Evolutionary conservation across 345 rosid genomes (phyloP).

Genomic region (Salix viminalis): DNA sequence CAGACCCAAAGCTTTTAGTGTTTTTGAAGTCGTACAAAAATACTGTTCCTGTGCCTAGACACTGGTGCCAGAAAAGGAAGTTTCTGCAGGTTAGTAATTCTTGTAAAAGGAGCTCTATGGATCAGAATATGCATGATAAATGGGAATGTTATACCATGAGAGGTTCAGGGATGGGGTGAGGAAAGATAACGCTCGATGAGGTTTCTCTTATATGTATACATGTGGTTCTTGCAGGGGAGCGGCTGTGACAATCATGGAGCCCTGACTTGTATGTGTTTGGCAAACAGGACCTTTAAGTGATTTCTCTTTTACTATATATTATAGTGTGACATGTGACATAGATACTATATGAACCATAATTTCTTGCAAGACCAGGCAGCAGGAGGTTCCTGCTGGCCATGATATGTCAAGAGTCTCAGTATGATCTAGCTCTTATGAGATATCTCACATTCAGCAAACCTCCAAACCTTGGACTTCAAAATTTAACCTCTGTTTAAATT

Average conservation of each 20-base stretch:
- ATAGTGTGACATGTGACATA: conserved; percentile 43
- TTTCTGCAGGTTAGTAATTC: conserved; percentile 83
- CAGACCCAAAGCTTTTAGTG: conserved; percentile 94
- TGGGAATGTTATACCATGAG: conserved; percentile 40
- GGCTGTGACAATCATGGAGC: conserved; percentile 88
- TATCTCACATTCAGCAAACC: neutral
- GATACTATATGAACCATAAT: conserved; percentile 3
- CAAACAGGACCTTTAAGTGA: conserved; percentile 44
- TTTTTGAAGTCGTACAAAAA: conserved; percentile 88
- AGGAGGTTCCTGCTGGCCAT: neutral
- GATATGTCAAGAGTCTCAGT: neutral
- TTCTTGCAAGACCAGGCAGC: neutral
- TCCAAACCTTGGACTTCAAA: neutral
- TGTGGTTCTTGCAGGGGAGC: conserved; percentile 99
- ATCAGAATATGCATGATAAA: conserved; percentile 38
- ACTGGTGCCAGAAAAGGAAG: conserved; percentile 98
- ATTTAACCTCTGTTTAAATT: neutral
- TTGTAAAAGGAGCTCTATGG: conserved; percentile 16
- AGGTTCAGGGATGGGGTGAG: conserved; percentile 49
- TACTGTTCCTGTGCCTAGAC: conserved; percentile 97
- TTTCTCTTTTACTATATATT: conserved; percentile 32
- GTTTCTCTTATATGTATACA: conserved; percentile 96
- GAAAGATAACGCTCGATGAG: conserved; percentile 59
- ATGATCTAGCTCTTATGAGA: neutral
- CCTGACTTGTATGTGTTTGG: conserved; percentile 95